phyloP scores from a whole-genome alignment of 805 yeast species.

The Candida wancherniae region DNA sequence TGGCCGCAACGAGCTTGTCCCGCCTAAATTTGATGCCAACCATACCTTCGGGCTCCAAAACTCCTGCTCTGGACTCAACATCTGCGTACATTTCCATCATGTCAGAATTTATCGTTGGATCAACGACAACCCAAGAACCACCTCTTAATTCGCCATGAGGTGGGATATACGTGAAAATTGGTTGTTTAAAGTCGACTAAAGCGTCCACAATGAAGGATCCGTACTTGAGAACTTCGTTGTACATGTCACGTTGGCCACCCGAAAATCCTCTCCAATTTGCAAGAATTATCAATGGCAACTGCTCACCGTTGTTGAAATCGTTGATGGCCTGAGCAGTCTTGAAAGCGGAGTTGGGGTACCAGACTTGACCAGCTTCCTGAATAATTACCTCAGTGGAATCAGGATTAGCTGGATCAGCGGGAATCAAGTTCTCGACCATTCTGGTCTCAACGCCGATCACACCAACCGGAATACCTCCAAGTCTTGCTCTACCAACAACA shows the following conservation, averaged over 20 bases:
- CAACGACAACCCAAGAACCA: slow-evolving; percentile 99
- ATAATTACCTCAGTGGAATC: slow-evolving; percentile 81
- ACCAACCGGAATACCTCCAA: slow-evolving; percentile 99
- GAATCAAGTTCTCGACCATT: slow-evolving; percentile 80
- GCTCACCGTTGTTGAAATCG: slow-evolving; percentile 97
- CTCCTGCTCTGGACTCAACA: slow-evolving; percentile 93
- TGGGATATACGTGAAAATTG: slow-evolving; percentile 94
- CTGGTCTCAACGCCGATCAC: slow-evolving; percentile 95
- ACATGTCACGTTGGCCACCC: slow-evolving; percentile 99
- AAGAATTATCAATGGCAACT: slow-evolving; percentile 91
- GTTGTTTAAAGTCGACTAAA: slow-evolving; percentile 91
- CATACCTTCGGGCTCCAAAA: slow-evolving; percentile 98
- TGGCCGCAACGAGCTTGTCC: slow-evolving; percentile 84
- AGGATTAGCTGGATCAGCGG: slow-evolving; percentile 99
- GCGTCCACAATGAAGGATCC: slow-evolving; percentile 98
- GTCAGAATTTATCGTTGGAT: slow-evolving; percentile 92
- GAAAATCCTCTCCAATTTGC: slow-evolving; percentile 99
- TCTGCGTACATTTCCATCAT: slow-evolving; percentile 99
- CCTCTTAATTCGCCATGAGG: slow-evolving; percentile 99
- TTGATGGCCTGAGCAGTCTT: slow-evolving; percentile 98
- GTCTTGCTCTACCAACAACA: slow-evolving; percentile 96
- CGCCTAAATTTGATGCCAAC: slow-evolving; percentile 97
- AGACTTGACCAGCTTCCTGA: slow-evolving; percentile 98
- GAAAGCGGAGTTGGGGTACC: slow-evolving; percentile 99
- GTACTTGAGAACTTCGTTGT: slow-evolving; percentile 93